These are phyloP conservation scores for Neohortaea acidophila DNA, from an alignment of 495 filamentous ascomycete genomes.

Conservation along the genomic window DNA sequence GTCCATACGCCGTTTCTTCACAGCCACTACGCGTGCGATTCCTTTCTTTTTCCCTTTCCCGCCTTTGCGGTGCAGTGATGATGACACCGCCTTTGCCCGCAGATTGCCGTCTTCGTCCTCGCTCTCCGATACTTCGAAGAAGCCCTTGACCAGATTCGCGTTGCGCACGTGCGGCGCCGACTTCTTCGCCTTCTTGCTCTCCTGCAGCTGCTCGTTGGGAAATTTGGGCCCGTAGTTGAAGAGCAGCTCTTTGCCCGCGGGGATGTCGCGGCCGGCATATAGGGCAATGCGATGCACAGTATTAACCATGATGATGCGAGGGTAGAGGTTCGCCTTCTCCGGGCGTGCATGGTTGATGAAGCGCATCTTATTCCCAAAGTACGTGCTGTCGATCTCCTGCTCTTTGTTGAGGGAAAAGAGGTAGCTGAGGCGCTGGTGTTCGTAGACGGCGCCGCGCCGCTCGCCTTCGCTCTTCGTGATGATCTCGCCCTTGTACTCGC, in stretches of 20 bases:
- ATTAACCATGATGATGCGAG: constrained; percentile 47
- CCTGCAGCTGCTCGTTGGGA: constrained; percentile 9
- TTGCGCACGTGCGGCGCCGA: constrained; percentile 4
- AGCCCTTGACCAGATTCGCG: not conserved
- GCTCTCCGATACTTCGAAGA: constrained; percentile 1
- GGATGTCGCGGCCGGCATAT: constrained; percentile 41
- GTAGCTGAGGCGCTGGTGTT: constrained; percentile 44
- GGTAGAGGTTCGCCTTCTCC: constrained; percentile 35
- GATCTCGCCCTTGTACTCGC: constrained; percentile 61
- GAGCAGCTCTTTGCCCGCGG: constrained; percentile 51
- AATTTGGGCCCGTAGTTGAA: constrained; percentile 41
- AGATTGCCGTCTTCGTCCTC: constrained; percentile 5
- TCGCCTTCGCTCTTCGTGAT: constrained; percentile 49
- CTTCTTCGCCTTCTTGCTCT: constrained; percentile 7
- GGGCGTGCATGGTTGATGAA: constrained; percentile 53
- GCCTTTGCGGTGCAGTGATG: not conserved
- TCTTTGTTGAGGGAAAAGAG: constrained; percentile 44
- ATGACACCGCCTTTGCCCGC: constrained; percentile 1
- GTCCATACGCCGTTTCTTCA: not conserved
- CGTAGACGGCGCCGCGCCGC: constrained; percentile 49
- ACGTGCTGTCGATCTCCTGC: constrained; percentile 33
- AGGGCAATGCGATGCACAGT: constrained; percentile 54
- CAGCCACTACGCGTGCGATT: constrained; percentile 1
- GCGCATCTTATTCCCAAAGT: constrained; percentile 38
- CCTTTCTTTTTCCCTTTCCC: no score